Evolutionary conservation across 2,329 filamentous ascomycete genomes (phyloP).

Genomic region (Talaromyces amestolkiae): DNA sequence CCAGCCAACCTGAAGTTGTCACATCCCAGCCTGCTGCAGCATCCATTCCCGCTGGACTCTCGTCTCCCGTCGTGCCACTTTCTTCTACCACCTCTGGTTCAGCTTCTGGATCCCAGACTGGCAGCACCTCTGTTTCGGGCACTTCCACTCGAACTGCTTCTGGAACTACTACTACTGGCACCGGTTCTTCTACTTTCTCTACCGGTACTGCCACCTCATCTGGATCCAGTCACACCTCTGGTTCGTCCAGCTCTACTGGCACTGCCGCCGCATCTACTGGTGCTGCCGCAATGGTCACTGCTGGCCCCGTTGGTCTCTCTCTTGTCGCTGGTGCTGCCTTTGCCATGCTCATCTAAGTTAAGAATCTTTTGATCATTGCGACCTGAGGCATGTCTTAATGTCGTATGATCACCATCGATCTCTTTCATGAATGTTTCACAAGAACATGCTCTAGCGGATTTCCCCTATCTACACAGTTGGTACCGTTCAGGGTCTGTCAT

Average conservation of each 20-base stretch:
- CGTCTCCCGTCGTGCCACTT: conserved; percentile 26
- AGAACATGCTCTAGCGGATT: neutral
- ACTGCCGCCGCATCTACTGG: conserved; percentile 21
- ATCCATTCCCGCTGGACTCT: conserved; percentile 44
- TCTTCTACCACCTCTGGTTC: conserved; percentile 22
- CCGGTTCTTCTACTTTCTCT: conserved; percentile 14
- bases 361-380: neutral
- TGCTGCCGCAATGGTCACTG: conserved; percentile 36
- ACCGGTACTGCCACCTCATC: neutral
- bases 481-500: neutral
- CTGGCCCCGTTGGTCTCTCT: conserved; percentile 36
- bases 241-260: conserved; percentile 22
- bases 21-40: conserved; percentile 39
- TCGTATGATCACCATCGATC: neutral
- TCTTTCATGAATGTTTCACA: neutral
- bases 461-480: neutral
- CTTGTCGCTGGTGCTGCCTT: conserved; percentile 45
- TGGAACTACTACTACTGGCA: neutral
- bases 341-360: conserved; percentile 41
- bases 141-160: conserved; percentile 24
- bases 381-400: neutral
- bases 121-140: conserved; percentile 22
- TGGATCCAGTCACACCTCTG: conserved; percentile 24
- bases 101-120: conserved; percentile 14
- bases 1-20: conserved; percentile 32